These are phyloP conservation scores for Rhynchosporium secalis DNA, from an alignment of 2,329 filamentous ascomycete species.

Conservation along the genomic window DNA sequence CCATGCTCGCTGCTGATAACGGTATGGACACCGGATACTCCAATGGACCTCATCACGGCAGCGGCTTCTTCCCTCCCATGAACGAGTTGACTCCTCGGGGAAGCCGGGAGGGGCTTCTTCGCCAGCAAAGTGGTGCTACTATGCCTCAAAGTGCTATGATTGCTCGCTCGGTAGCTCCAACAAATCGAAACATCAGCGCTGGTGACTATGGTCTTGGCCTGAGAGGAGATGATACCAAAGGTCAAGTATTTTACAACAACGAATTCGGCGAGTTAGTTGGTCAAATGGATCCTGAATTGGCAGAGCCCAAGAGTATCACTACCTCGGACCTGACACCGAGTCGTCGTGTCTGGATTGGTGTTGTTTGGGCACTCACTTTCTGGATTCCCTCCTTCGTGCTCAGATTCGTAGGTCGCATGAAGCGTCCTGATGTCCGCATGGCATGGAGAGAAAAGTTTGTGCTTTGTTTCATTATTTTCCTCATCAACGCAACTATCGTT, in stretches of 20 bases:
- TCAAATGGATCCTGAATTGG: constrained; percentile 74
- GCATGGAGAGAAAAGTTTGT: constrained; percentile 96
- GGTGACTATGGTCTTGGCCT: constrained; percentile 88
- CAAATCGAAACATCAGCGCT: constrained; percentile 55
- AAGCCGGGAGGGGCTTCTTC: constrained; percentile 71
- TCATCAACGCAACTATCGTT: constrained; percentile 78
- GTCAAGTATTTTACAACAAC: constrained; percentile 71
- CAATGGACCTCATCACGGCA: constrained; percentile 48
- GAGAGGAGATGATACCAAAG: constrained; percentile 79
- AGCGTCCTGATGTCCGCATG: constrained; percentile 92
- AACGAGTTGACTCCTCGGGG: constrained; percentile 62
- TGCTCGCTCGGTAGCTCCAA: constrained; percentile 62
- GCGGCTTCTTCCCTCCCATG: constrained; percentile 70
- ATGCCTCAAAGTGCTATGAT: constrained; percentile 49
- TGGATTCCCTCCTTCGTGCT: constrained; percentile 91
- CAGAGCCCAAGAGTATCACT: constrained; percentile 73
- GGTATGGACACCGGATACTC: constrained; percentile 75
- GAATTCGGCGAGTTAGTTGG: constrained; percentile 66
- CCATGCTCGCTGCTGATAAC: constrained; percentile 52
- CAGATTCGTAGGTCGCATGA: constrained; percentile 86
- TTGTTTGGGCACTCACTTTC: constrained; percentile 87
- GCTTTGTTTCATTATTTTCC: constrained; percentile 73
- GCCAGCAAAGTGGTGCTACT: constrained; percentile 29
- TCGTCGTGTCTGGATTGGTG: constrained; percentile 74
- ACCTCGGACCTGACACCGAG: constrained; percentile 62